phyloP scores from a whole-genome alignment of 2,329 filamentous ascomycete species.

The Neocucurbitaria cava region DNA sequence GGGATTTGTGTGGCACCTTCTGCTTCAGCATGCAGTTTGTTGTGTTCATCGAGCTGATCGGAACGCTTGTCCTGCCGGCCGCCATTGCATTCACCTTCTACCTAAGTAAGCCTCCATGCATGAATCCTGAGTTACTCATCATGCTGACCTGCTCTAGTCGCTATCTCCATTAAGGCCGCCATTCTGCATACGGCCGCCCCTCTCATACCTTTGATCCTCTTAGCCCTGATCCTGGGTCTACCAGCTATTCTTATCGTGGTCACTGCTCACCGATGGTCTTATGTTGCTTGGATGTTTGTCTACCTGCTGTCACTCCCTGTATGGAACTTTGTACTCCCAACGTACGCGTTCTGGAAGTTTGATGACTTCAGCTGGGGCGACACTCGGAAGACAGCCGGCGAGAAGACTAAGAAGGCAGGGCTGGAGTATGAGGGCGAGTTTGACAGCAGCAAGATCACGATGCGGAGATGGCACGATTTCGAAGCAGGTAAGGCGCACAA shows the following conservation, averaged over 20 bases:
- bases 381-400: constrained; percentile 91
- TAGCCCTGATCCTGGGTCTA: constrained; percentile 90
- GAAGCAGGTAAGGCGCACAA: constrained; percentile 68
- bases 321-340: constrained; percentile 96
- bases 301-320: constrained; percentile 92
- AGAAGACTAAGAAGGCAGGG: constrained; percentile 85
- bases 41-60: constrained; percentile 92
- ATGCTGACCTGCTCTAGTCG: constrained; percentile 63
- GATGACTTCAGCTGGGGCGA: constrained; percentile 99
- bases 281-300: constrained; percentile 96
- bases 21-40: constrained; percentile 99
- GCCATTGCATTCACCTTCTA: constrained; percentile 98
- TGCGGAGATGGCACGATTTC: constrained; percentile 97
- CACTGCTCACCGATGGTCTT: constrained; percentile 90
- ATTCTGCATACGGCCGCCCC: constrained; percentile 65
- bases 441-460: constrained; percentile 97
- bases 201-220: constrained; percentile 86
- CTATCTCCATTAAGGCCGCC: constrained; percentile 81
- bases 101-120: constrained; percentile 70
- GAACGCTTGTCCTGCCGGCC: constrained; percentile 91
- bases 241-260: constrained; percentile 90
- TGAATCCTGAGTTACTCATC: not conserved
- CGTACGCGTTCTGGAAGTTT: constrained; percentile 99
- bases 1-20: constrained; percentile 96
- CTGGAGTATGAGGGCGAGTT: constrained; percentile 94